Evolutionary conservation across 495 filamentous ascomycete species (phyloP).

Genomic region (Hypoxylon trugodes): DNA sequence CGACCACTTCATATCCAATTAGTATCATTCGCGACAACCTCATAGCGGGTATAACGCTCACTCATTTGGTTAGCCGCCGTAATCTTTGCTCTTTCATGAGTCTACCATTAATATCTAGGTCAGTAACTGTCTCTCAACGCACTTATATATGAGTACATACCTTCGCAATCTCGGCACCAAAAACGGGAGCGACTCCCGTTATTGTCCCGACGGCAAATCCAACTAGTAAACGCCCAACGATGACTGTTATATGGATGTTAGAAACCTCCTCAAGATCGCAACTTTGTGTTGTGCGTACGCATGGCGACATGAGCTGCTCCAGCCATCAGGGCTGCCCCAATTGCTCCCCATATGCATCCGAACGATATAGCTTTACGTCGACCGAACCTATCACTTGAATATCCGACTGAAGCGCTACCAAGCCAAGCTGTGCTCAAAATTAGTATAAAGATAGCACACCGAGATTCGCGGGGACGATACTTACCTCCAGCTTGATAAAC

Average conservation of each 20-base stretch:
- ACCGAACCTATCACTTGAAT: slow-evolving; percentile 56
- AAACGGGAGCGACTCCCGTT: slow-evolving; percentile 61
- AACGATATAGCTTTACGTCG: slow-evolving; percentile 58
- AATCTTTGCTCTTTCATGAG: slow-evolving; percentile 57
- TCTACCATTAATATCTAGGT: slow-evolving; percentile 51
- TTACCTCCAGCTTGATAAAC: slow-evolving; percentile 53
- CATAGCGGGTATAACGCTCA: slow-evolving; percentile 4
- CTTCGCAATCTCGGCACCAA: slow-evolving; percentile 48
- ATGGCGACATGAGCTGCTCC: slow-evolving; percentile 60
- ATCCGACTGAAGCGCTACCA: slow-evolving; percentile 57
- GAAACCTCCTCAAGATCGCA: background rate
- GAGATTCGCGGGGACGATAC: slow-evolving; percentile 3
- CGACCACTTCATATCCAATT: slow-evolving; percentile 55
- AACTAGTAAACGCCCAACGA: slow-evolving; percentile 61
- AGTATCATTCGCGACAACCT: slow-evolving; percentile 1
- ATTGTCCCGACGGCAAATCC: slow-evolving; percentile 61
- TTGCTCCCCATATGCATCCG: slow-evolving; percentile 54
- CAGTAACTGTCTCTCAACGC: slow-evolving; percentile 40
- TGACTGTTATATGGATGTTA: slow-evolving; percentile 43
- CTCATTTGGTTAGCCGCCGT: slow-evolving; percentile 54
- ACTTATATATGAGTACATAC: slow-evolving; percentile 43
- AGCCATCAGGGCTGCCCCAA: slow-evolving; percentile 61
- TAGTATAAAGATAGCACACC: slow-evolving; percentile 24
- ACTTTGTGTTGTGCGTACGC: slow-evolving; percentile 34
- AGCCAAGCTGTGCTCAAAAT: slow-evolving; percentile 53